These are phyloP conservation scores for Drosera spatulata DNA, from an alignment of 179 eudicot species.

Conservation along the genomic window DNA sequence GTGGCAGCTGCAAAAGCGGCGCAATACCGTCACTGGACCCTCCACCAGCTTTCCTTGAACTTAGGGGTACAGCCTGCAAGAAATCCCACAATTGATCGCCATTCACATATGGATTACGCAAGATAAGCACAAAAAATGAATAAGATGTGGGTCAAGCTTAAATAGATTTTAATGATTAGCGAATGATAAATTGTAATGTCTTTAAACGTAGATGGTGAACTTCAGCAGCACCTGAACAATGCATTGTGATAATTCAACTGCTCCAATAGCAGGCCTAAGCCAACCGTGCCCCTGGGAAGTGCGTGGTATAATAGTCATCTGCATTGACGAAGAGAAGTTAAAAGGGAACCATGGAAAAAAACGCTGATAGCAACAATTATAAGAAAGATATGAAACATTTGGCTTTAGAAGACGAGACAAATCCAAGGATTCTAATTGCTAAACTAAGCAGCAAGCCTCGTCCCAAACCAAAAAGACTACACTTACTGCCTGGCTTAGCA, in stretches of 20 bases:
- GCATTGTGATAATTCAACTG: conserved; percentile 58
- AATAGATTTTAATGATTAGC: background rate
- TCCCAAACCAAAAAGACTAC: too few relatives aligned
- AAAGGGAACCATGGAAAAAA: background rate
- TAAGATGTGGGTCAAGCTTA: background rate
- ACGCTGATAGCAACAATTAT: background rate
- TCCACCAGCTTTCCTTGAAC: conserved; percentile 49
- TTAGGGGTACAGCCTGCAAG: conserved; percentile 63
- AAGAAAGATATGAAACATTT: background rate
- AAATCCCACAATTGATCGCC: too few relatives aligned
- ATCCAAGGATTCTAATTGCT: too few relatives aligned
- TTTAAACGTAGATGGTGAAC: too few relatives aligned
- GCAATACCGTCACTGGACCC: conserved; percentile 52
- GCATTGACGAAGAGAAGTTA: background rate
- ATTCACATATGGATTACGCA: too few relatives aligned
- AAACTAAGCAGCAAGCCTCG: too few relatives aligned
- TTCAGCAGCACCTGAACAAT: conserved; percentile 40
- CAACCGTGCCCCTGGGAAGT: conserved; percentile 60
- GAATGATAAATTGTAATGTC: background rate
- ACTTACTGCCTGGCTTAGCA: too few relatives aligned
- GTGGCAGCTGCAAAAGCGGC: conserved; percentile 65
- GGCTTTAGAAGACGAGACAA: too few relatives aligned
- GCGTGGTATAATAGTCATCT: conserved; percentile 68
- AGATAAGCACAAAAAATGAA: background rate
- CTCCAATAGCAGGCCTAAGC: conserved; percentile 68